A percentile compares a stretch with the other conserved stretches of the same genome.
Conservation (phyloP, 345 rosid genomes). For the Psidium guajava region DNA sequence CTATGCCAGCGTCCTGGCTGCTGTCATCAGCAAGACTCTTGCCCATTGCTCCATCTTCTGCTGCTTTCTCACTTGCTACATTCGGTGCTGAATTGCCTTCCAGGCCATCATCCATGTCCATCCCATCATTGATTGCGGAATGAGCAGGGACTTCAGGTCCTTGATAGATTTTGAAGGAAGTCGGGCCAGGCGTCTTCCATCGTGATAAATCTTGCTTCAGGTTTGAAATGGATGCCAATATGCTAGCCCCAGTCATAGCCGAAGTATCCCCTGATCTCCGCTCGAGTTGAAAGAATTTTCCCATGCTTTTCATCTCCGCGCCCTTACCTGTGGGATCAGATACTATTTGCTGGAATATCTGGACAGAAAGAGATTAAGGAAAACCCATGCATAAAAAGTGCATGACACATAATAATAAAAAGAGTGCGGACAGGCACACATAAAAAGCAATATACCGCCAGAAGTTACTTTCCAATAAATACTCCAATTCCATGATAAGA, state of each 20-base stretch:
- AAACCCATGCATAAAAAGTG: background rate
- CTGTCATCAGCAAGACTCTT: conserved; percentile 37
- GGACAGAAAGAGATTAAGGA: conserved; percentile 25
- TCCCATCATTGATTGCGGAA: conserved; percentile 36
- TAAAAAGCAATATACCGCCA: background rate
- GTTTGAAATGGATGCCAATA: conserved; percentile 62
- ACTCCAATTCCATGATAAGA: background rate
- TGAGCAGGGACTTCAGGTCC: conserved; percentile 38
- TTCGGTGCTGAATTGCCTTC: conserved; percentile 49
- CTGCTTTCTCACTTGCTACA: conserved; percentile 44
- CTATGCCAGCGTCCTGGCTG: conserved; percentile 48
- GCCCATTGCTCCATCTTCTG: conserved; percentile 35
- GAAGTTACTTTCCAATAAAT: background rate
- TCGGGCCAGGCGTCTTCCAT: conserved; percentile 39
- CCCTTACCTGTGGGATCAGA: conserved; percentile 45
- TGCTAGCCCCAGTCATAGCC: conserved; percentile 67
- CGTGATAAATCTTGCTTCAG: conserved; percentile 46
- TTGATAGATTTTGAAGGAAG: conserved; percentile 32
- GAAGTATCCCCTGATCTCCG: conserved; percentile 65
- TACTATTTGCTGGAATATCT: conserved; percentile 70
- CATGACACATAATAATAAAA: background rate
- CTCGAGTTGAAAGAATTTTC: conserved; percentile 41
- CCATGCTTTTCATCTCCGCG: conserved; percentile 33
- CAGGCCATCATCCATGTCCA: conserved; percentile 43
- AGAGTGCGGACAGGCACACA: background rate